Percentiles rank a stretch among this genome's conserved stretches.
Evolutionary conservation across 2,329 filamentous ascomycete species (phyloP).

Genomic region (Fusarium pilosicola): DNA sequence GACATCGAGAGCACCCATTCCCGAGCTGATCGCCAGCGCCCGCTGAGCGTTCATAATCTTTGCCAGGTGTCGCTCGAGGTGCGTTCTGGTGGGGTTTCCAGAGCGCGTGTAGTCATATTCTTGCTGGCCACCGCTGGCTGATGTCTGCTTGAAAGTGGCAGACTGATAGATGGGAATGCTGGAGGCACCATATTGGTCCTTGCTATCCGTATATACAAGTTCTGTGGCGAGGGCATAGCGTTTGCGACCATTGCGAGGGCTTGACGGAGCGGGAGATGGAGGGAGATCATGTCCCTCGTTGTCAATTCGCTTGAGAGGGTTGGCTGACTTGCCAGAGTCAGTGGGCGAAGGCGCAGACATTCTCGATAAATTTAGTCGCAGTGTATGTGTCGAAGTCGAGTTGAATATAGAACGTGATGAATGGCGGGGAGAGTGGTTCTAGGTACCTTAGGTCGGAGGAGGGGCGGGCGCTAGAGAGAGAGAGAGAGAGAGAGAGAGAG

Average conservation of each 20-base stretch:
- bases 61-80: slow-evolving; percentile 94
- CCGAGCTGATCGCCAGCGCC: slow-evolving; percentile 91
- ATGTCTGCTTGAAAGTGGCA: slow-evolving; percentile 96
- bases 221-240: slow-evolving; percentile 96
- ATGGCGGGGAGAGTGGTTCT: slow-evolving; percentile 8
- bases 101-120: slow-evolving; percentile 99
- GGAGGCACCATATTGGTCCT: slow-evolving; percentile 96
- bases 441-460: neutral
- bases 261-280: slow-evolving; percentile 92
- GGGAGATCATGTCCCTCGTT: slow-evolving; percentile 86
- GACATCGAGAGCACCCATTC: slow-evolving; percentile 97
- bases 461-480: neutral
- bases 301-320: slow-evolving; percentile 70
- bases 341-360: slow-evolving; percentile 41
- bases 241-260: slow-evolving; percentile 79
- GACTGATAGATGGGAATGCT: slow-evolving; percentile 98
- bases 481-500: slow-evolving; percentile 13
- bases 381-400: neutral
- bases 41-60: slow-evolving; percentile 98
- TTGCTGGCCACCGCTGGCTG: slow-evolving; percentile 77
- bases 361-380: neutral
- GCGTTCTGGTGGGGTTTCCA: slow-evolving; percentile 94
- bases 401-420: neutral
- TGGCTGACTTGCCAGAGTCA: slow-evolving; percentile 48
- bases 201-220: slow-evolving; percentile 93